Evolutionary conservation across 805 yeast species (phyloP).

Genomic region (Kurtzmaniella fragi): DNA sequence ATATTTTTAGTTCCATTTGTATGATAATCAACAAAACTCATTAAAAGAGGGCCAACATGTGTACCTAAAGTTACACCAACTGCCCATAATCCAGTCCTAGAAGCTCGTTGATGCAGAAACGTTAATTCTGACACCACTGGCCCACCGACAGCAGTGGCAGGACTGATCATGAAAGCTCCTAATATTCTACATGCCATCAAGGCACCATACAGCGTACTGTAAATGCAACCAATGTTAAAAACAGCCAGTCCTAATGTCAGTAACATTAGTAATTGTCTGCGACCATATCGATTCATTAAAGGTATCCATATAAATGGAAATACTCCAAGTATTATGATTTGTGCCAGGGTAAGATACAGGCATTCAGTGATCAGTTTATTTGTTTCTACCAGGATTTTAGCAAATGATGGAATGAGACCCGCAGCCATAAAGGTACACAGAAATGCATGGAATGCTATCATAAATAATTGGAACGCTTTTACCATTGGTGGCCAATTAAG

Average conservation of each 20-base stretch:
- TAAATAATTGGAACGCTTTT: conserved; percentile 8
- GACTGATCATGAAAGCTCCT: conserved; percentile 11
- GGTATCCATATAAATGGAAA: conserved; percentile 14
- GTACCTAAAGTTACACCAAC: conserved; percentile 12
- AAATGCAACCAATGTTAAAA: conserved; percentile 11
- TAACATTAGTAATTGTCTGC: conserved; percentile 7
- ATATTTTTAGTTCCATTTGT: conserved; percentile 8
- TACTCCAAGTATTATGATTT: conserved; percentile 10
- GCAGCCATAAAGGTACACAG: conserved; percentile 14
- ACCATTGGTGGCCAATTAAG: conserved; percentile 10
- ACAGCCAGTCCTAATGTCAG: conserved; percentile 8
- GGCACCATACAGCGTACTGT: conserved; percentile 7
- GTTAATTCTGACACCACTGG: conserved; percentile 11
- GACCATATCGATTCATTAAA: conserved; percentile 11
- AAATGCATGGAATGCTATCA: conserved; percentile 13
- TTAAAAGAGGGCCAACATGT: conserved; percentile 12
- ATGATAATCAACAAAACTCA: conserved; percentile 12
- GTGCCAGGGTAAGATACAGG: conserved; percentile 11
- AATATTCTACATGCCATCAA: conserved; percentile 11
- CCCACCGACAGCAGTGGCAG: conserved; percentile 12
- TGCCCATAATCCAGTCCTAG: conserved; percentile 13
- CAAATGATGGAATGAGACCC: conserved; percentile 12
- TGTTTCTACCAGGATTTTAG: conserved; percentile 6
- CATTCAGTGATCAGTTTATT: conserved; percentile 7
- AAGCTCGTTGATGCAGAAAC: conserved; percentile 13